A percentile compares a stretch with the other conserved stretches of the same genome.
Conservation (phyloP, 2,329 filamentous ascomycete genomes). For the Aspergillus melleus region DNA sequence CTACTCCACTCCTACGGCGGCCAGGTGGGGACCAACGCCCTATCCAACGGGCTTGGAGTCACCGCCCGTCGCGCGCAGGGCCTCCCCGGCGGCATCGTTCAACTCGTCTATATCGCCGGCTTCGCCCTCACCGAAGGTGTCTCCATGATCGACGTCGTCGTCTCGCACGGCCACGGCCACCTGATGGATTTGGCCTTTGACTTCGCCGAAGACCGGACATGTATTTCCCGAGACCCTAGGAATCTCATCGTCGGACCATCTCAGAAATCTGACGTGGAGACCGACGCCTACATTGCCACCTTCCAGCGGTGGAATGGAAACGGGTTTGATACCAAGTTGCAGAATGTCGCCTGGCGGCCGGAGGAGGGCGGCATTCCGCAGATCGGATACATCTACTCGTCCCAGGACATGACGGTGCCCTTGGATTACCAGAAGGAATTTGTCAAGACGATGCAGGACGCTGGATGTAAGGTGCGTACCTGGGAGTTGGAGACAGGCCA, state of each 20-base stretch:
- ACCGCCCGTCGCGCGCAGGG: no score
- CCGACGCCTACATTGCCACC: conserved; percentile 1
- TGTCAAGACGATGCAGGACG: background rate
- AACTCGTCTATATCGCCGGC: background rate
- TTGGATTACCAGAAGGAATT: background rate
- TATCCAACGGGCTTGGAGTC: no score
- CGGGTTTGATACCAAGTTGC: conserved; percentile 1
- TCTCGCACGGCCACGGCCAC: background rate
- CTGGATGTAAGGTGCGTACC: background rate
- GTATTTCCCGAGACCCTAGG: background rate
- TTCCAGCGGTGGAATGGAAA: conserved; percentile 10
- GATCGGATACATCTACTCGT: background rate
- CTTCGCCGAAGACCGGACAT: conserved; percentile 3
- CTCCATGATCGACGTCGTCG: conserved; percentile 5
- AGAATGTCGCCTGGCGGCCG: background rate
- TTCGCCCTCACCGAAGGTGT: conserved; percentile 3
- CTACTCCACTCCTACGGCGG: no score
- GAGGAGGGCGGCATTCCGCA: background rate
- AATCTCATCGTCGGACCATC: conserved; percentile 1
- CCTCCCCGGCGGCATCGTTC: background rate
- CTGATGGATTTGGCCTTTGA: conserved; percentile 8
- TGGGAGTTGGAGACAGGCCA: background rate
- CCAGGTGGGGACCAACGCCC: no score
- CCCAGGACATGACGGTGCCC: background rate
- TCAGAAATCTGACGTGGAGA: background rate